Evolutionary conservation across 1,139 yeast species (phyloP).

Genomic region (Kluyveromyces marxianus): DNA sequence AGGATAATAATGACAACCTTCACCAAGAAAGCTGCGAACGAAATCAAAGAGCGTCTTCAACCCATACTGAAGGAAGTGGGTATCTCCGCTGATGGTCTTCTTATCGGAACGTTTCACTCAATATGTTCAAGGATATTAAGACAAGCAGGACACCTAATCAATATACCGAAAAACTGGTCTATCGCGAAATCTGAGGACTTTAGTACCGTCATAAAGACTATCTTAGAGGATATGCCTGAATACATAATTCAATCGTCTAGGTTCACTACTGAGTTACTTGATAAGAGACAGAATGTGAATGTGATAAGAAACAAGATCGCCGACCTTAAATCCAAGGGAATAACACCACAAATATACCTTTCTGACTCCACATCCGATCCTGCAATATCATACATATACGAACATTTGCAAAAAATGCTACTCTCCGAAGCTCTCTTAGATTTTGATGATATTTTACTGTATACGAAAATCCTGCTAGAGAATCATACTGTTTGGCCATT

Average conservation of each 20-base stretch:
- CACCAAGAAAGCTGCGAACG: slow-evolving; percentile 83
- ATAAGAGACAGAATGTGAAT: slow-evolving; percentile 27
- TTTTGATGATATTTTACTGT: slow-evolving; percentile 74
- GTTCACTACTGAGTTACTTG: slow-evolving; percentile 16
- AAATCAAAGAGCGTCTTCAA: slow-evolving; percentile 58
- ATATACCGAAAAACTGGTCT: slow-evolving; percentile 36
- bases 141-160: slow-evolving; percentile 47
- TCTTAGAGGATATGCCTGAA: slow-evolving; percentile 33
- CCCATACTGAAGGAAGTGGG: slow-evolving; percentile 37
- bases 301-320: slow-evolving; percentile 43
- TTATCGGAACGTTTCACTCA: slow-evolving; percentile 85
- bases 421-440: slow-evolving; percentile 43
- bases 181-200: slow-evolving; percentile 62
- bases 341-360: slow-evolving; percentile 34
- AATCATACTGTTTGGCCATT: slow-evolving; percentile 40
- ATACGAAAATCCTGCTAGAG: slow-evolving; percentile 43
- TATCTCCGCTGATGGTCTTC: slow-evolving; percentile 36
- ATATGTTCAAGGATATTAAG: slow-evolving; percentile 58
- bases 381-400: slow-evolving; percentile 37
- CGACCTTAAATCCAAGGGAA: slow-evolving; percentile 43
- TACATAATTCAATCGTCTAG: slow-evolving; percentile 27
- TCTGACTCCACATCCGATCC: slow-evolving; percentile 24
- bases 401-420: slow-evolving; percentile 46
- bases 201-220: slow-evolving; percentile 40
- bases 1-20: slow-evolving; percentile 78